Evolutionary conservation across 1,284 basidiomycete species (phyloP).

Genomic region (Malassezia sp.): DNA sequence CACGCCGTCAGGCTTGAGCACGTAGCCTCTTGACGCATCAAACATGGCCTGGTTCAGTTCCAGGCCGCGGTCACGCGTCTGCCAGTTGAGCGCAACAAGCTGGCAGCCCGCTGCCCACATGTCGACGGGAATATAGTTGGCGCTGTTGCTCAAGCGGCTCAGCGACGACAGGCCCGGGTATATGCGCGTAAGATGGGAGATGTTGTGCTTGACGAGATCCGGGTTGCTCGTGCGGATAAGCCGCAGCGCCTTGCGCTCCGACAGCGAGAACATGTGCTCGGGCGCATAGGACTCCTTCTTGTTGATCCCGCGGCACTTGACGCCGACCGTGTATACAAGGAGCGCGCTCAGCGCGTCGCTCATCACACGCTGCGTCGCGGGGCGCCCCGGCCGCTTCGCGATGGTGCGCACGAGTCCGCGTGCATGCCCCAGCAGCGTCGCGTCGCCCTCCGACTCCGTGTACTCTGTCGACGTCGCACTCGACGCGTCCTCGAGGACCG

Average conservation of each 20-base stretch:
- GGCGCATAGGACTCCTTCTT: slow-evolving; percentile 75
- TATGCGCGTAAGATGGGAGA: slow-evolving; percentile 69
- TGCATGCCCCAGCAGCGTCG: slow-evolving; percentile 20
- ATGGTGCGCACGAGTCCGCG: slow-evolving; percentile 26
- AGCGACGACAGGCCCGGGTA: slow-evolving; percentile 71
- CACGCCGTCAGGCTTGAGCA: slow-evolving; percentile 75
- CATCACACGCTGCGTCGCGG: slow-evolving; percentile 50
- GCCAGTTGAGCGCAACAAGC: slow-evolving; percentile 95
- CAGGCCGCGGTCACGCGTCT: slow-evolving; percentile 59
- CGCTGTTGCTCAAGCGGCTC: slow-evolving; percentile 32
- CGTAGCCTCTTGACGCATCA: slow-evolving; percentile 74
- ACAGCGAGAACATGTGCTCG: slow-evolving; percentile 84
- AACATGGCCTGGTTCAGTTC: slow-evolving; percentile 94
- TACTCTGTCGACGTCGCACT: slow-evolving; percentile 14
- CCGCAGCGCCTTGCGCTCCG: slow-evolving; percentile 55
- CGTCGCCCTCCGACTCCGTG: slow-evolving; percentile 23
- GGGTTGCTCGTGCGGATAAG: slow-evolving; percentile 25
- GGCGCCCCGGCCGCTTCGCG: slow-evolving; percentile 1
- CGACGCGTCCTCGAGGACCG: neutral
- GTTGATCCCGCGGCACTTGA: slow-evolving; percentile 85
- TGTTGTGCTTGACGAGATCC: slow-evolving; percentile 80
- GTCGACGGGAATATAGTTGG: slow-evolving; percentile 78
- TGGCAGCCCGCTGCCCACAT: slow-evolving; percentile 86
- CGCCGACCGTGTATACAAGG: slow-evolving; percentile 87
- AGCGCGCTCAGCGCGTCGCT: slow-evolving; percentile 62